phyloP scores from a whole-genome alignment of 192 early-diverging fungal genomes.

The Haplosporangium gracile region DNA sequence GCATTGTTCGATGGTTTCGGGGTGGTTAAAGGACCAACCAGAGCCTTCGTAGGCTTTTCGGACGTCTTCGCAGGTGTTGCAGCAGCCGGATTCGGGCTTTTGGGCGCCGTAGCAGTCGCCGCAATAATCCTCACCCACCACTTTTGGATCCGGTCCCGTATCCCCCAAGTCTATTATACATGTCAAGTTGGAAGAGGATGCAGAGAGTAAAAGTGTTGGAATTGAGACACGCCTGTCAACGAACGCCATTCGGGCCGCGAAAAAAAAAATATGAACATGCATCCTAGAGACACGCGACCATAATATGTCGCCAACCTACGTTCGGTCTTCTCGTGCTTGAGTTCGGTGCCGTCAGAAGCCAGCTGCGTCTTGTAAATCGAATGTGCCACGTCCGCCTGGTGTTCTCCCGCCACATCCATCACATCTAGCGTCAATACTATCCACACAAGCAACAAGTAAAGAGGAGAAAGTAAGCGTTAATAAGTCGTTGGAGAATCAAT shows the following conservation, averaged over 20 bases:
- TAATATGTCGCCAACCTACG: conserved; percentile 51
- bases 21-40: conserved; percentile 85
- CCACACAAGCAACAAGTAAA: not conserved
- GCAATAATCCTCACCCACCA: conserved; percentile 70
- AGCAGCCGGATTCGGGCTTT: conserved; percentile 81
- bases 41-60: conserved; percentile 79
- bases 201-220: not conserved
- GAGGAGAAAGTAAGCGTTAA: not conserved
- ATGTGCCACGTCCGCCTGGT: conserved; percentile 82
- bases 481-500: conserved; percentile 32
- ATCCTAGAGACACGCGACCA: not conserved
- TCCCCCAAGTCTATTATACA: conserved; percentile 63
- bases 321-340: conserved; percentile 67
- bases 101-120: conserved; percentile 90
- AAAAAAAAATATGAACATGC: not conserved
- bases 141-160: conserved; percentile 24
- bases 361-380: conserved; percentile 85
- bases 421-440: conserved; percentile 91
- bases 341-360: conserved; percentile 70
- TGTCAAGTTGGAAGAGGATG: not conserved
- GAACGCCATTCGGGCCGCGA: not conserved
- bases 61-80: conserved; percentile 94
- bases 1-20: conserved; percentile 90
- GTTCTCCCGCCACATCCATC: conserved; percentile 94
- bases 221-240: not conserved